Percentiles rank a stretch among this genome's conserved stretches.
These are phyloP conservation scores for Amanita brunnescens DNA, from an alignment of 768 basidiomycete species.

Conservation along the genomic window DNA sequence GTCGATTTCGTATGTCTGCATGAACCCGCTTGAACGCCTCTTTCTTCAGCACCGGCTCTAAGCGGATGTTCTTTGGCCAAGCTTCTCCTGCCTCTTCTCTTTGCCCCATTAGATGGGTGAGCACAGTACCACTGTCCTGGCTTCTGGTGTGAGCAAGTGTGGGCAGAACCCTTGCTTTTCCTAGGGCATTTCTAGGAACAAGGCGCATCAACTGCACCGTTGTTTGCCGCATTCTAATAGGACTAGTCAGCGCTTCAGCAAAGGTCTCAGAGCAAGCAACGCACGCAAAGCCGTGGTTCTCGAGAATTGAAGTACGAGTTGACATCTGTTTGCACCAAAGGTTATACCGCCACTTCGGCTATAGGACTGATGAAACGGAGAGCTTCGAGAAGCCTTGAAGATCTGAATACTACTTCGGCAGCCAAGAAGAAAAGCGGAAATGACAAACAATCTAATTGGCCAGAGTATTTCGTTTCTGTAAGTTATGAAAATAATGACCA, in stretches of 20 bases:
- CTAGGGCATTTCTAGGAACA: constrained; percentile 25
- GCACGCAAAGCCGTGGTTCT: background rate
- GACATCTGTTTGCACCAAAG: background rate
- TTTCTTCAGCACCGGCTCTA: constrained; percentile 36
- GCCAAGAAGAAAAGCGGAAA: constrained; percentile 7
- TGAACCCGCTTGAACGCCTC: constrained; percentile 28
- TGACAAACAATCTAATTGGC: constrained; percentile 32
- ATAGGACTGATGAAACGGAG: constrained; percentile 16
- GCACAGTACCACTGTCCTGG: constrained; percentile 23
- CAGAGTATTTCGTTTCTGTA: constrained; percentile 53
- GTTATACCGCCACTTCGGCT: background rate
- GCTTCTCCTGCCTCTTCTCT: constrained; percentile 23
- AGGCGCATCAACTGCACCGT: constrained; percentile 26
- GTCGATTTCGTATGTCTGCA: constrained; percentile 25
- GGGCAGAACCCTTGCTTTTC: constrained; percentile 22
- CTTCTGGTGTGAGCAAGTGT: constrained; percentile 27
- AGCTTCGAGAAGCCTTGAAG: background rate
- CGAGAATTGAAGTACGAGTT: background rate
- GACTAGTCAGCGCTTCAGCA: background rate
- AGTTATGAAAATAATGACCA: constrained; percentile 16
- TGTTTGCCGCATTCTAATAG: constrained; percentile 27
- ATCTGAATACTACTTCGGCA: background rate
- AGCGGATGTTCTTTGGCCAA: constrained; percentile 39
- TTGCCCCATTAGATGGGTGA: constrained; percentile 27
- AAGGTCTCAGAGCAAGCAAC: background rate